Base-by-base conservation (phyloP, 2,329 filamentous ascomycete species). In the Fusarium redolens region DNA sequence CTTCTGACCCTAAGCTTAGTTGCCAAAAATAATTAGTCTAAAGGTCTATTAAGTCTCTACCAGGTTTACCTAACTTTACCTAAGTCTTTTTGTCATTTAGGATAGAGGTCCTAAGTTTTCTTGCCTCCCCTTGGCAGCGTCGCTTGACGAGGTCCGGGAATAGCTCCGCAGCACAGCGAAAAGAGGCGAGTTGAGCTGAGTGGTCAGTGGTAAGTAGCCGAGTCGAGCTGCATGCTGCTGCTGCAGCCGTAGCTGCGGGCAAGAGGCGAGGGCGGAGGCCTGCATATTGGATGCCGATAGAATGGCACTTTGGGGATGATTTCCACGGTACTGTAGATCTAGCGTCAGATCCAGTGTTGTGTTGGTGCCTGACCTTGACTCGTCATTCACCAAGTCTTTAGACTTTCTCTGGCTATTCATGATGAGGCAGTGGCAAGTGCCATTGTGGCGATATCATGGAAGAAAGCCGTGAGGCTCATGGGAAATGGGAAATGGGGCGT, bases 391-490 rank as follows among this genome's bases (percentile, higher is more conserved):
- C 35, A 30, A 45, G 41, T 38, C 33, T 43, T 43, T 17, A 25
- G n/a, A 4, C 10, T 14, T 4, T 44, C 11, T 50, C 11, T 51
- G 14, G 18, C 51, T 55, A 30, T 31, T 58, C 20, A 25, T 22
- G 44, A 5, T 54, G 41, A 31, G 35, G 70, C 38, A 54, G 41
- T 57, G 41, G 40, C 55, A 48, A 40, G 56, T 47, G 55, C 37
- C 50, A 52, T 48, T 38, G 71, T 73, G 71, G 71, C 71, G 57
- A 73, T 60, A 59, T 61, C 54, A 51, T 62, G 71, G 71, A 73
- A 73, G 51, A 55, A 68, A 73, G 71, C 71, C 71, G 71, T 74
- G 68, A 73, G 71, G 71, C 63, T 74, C 63, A 54, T 43, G n/a
- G 22, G 17, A 13, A 35, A 43, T 30, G 35, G 51, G 35, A 65